Conservation (phyloP, 495 filamentous ascomycete species). For the Baudoinia panamericana region DNA sequence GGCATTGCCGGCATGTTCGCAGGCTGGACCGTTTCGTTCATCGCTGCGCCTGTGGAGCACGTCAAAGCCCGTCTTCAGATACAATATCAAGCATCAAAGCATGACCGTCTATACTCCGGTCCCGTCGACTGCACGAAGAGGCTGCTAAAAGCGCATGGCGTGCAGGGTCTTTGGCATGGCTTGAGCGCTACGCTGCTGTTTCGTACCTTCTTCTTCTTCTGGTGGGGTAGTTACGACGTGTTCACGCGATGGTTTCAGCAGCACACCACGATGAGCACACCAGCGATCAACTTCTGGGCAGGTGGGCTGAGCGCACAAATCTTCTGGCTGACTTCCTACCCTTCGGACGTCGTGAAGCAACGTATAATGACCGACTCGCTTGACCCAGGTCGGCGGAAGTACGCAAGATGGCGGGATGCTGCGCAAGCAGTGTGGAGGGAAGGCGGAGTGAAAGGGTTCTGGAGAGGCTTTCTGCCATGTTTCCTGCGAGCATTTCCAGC, state of each 20-base stretch:
- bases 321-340: slow-evolving; percentile 88
- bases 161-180: slow-evolving; percentile 72
- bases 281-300: slow-evolving; percentile 91
- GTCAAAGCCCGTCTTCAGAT: slow-evolving; percentile 88
- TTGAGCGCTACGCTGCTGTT: slow-evolving; percentile 76
- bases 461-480: slow-evolving; percentile 87
- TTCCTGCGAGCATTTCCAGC: slow-evolving; percentile 91
- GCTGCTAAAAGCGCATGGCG: slow-evolving; percentile 52
- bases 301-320: slow-evolving; percentile 83
- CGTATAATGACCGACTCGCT: slow-evolving; percentile 90
- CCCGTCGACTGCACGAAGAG: slow-evolving; percentile 71
- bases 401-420: slow-evolving; percentile 67
- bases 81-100: slow-evolving; percentile 69
- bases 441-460: slow-evolving; percentile 65
- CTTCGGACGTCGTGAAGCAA: slow-evolving; percentile 91
- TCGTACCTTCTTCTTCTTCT: slow-evolving; percentile 88
- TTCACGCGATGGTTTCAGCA: slow-evolving; percentile 56
- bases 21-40: slow-evolving; percentile 78
- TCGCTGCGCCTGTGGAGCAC: slow-evolving; percentile 90
- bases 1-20: slow-evolving; percentile 77
- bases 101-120: slow-evolving; percentile 63
- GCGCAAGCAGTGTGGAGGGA: slow-evolving; percentile 64
- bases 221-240: slow-evolving; percentile 89
- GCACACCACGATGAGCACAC: slow-evolving; percentile 48
- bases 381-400: slow-evolving; percentile 54